Percentiles rank a stretch among this genome's conserved stretches.
Conservation (phyloP, 306 rosid genomes). For the Myrica gale region DNA sequence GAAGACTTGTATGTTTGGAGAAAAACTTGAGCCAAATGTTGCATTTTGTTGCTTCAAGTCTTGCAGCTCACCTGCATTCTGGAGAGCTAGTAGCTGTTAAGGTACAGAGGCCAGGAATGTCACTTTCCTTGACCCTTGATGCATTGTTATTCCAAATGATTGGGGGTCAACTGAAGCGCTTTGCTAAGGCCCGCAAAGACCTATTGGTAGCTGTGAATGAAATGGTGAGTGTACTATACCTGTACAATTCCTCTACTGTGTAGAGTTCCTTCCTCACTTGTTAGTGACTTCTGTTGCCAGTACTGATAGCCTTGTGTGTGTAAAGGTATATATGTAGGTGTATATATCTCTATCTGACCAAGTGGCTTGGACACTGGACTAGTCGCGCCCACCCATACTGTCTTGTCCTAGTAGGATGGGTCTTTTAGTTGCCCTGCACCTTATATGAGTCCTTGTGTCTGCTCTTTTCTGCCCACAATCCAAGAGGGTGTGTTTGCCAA, state of each 20-base stretch:
- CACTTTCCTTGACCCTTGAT: conserved; percentile 87
- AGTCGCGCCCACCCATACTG: too few species aligned
- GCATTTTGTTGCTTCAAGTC: conserved; percentile 71
- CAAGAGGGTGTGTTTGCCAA: too few species aligned
- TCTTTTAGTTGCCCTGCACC: too few species aligned
- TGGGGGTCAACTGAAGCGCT: conserved; percentile 86
- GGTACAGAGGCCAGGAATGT: conserved; percentile 98
- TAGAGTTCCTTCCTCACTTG: conserved; percentile 12
- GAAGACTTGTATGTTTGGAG: conserved; percentile 29
- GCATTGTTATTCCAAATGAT: conserved; percentile 94
- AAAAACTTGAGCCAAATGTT: conserved; percentile 47
- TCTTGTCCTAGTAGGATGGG: too few species aligned
- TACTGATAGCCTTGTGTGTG: too few species aligned
- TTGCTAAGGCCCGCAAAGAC: conserved; percentile 89
- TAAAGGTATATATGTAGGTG: too few species aligned
- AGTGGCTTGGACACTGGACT: too few species aligned
- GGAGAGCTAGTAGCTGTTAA: conserved; percentile 98
- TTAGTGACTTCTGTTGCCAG: neutral
- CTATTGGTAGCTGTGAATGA: conserved; percentile 94
- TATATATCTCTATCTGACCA: too few species aligned
- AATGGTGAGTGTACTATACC: conserved; percentile 57
- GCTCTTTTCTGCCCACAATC: too few species aligned
- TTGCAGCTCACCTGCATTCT: conserved; percentile 95
- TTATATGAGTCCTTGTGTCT: too few species aligned
- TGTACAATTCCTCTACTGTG: neutral